Conservation (phyloP, 805 yeast species). For the Maudiozyma bulderi region DNA sequence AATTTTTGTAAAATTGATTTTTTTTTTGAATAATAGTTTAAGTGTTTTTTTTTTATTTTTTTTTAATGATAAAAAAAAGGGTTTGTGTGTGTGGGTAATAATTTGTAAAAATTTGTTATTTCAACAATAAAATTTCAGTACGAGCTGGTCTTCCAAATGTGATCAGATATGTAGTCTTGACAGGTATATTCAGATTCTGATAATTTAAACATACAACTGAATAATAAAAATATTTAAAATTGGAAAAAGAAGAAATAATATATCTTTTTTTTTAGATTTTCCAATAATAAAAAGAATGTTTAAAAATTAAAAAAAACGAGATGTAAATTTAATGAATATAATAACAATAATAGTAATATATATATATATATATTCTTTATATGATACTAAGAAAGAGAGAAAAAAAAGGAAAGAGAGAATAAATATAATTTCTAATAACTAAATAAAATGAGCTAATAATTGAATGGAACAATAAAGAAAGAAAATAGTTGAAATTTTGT, state of each 20-base stretch:
- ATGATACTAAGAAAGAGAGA: background rate
- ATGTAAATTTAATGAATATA: too few species aligned
- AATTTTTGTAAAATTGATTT: background rate
- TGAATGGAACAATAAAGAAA: background rate
- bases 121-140: conserved; percentile 18
- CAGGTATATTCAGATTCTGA: conserved; percentile 31
- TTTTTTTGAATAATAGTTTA: conserved; percentile 1
- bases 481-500: background rate
- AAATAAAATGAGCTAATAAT: too few species aligned
- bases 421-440: too few species aligned
- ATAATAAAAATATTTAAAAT: background rate
- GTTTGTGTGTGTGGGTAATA: background rate
- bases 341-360: background rate
- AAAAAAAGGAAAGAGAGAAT: background rate
- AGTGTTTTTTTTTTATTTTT: conserved; percentile 3
- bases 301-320: background rate
- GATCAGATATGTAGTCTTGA: conserved; percentile 42
- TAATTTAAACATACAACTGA: conserved; percentile 25
- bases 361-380: background rate
- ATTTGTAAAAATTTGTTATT: background rate
- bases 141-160: conserved; percentile 43
- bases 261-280: background rate
- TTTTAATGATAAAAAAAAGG: conserved; percentile 5
- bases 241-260: background rate
- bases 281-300: background rate